Evolutionary conservation across 108 stramenopile species (phyloP).

Genomic region (Nitzschia palea): DNA sequence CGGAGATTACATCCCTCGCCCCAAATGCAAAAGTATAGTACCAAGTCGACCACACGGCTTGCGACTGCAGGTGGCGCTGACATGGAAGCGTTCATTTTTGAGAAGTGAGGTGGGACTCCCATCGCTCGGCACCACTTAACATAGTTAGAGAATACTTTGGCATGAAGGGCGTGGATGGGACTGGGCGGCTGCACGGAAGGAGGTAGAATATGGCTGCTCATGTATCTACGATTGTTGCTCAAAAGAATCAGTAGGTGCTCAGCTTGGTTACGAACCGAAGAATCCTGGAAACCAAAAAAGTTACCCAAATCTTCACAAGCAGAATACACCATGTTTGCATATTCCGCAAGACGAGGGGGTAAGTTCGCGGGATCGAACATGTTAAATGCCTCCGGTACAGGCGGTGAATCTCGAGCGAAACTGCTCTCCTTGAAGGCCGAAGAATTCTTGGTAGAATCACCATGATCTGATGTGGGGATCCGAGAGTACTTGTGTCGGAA

Average conservation of each 20-base stretch:
- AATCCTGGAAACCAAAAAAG: slow-evolving; percentile 91
- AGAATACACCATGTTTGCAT: slow-evolving; percentile 91
- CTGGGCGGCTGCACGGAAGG: slow-evolving; percentile 78
- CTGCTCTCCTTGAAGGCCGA: slow-evolving; percentile 4
- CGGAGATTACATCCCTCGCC: slow-evolving; percentile 96
- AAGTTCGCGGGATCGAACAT: slow-evolving; percentile 91
- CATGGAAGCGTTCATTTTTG: slow-evolving; percentile 78
- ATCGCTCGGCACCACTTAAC: slow-evolving; percentile 94
- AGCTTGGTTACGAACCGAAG: slow-evolving; percentile 93
- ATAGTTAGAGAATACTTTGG: slow-evolving; percentile 97
- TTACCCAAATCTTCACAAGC: slow-evolving; percentile 92
- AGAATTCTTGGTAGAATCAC: slow-evolving; percentile 33
- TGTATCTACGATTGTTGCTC: slow-evolving; percentile 94
- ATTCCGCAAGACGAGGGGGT: slow-evolving; percentile 88
- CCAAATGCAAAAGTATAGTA: slow-evolving; percentile 97
- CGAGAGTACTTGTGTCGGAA: slow-evolving; percentile 15
- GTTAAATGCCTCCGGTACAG: slow-evolving; percentile 64
- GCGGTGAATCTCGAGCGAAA: slow-evolving; percentile 30
- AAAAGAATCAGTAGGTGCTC: slow-evolving; percentile 94
- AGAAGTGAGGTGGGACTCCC: slow-evolving; percentile 88
- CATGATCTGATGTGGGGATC: slow-evolving; percentile 15
- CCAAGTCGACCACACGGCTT: slow-evolving; percentile 87
- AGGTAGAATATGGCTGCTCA: slow-evolving; percentile 84
- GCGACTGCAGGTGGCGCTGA: slow-evolving; percentile 86
- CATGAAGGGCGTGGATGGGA: slow-evolving; percentile 91